Conservation (phyloP, 2,329 filamentous ascomycete genomes). For the Bretziella fagacearum region DNA sequence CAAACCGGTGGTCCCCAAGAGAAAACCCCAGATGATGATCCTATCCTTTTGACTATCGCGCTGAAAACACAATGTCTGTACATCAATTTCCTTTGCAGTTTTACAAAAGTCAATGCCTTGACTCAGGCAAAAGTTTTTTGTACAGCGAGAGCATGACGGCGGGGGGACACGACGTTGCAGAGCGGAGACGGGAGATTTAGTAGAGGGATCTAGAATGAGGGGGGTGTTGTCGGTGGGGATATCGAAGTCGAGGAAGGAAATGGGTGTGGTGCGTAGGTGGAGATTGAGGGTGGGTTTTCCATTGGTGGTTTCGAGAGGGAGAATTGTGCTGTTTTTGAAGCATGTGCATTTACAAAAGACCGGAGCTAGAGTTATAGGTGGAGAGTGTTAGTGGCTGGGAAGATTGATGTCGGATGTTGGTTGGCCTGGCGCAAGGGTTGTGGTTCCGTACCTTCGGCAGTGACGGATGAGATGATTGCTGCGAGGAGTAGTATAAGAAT, state of each 20-base stretch:
- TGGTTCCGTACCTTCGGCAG: conserved; percentile 27
- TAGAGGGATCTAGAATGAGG: conserved; percentile 14
- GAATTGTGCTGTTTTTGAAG: conserved; percentile 52
- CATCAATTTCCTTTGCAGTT: conserved; percentile 42
- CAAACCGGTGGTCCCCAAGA: conserved; percentile 39
- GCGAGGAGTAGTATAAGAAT: conserved; percentile 23
- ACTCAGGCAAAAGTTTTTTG: conserved; percentile 45
- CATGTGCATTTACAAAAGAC: conserved; percentile 56
- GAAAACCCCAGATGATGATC: conserved; percentile 48
- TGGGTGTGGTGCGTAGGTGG: conserved; percentile 16
- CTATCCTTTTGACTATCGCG: conserved; percentile 50
- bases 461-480: conserved; percentile 21
- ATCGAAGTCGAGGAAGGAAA: conserved; percentile 15
- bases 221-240: conserved; percentile 11
- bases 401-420: not conserved
- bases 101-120: conserved; percentile 47
- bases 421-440: too few relatives aligned
- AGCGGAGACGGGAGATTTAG: conserved; percentile 20
- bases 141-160: conserved; percentile 41
- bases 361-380: conserved; percentile 30
- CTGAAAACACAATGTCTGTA: conserved; percentile 48
- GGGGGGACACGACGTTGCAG: conserved; percentile 20
- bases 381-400: conserved; percentile 1
- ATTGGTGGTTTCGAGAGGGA: conserved; percentile 31
- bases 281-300: conserved; percentile 16